phyloP scores from a whole-genome alignment of 768 basidiomycete species.

The Leccinum arenicola region DNA sequence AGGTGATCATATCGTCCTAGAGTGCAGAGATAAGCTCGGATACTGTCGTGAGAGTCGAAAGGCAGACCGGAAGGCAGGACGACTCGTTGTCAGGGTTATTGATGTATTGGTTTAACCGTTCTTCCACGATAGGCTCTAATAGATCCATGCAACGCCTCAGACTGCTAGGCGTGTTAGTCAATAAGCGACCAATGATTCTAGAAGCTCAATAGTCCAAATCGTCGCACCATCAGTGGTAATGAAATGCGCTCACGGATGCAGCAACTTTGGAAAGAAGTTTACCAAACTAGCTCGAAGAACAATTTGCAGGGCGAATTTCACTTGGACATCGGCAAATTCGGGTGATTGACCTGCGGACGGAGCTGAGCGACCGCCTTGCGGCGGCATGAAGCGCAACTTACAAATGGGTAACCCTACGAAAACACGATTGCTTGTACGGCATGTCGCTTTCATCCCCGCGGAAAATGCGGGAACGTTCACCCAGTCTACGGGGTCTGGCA shows the following conservation, averaged over 20 bases:
- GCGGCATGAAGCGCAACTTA: conserved; percentile 18
- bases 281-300: conserved; percentile 31
- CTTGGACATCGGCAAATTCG: conserved; percentile 34
- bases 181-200: conserved; percentile 32
- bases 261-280: conserved; percentile 33
- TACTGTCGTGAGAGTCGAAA: not conserved
- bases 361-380: conserved; percentile 8
- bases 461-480: conserved; percentile 24
- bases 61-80: conserved; percentile 33
- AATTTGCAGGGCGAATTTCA: conserved; percentile 35
- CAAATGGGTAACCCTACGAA: conserved; percentile 40
- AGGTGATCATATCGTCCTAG: conserved; percentile 40
- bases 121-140: conserved; percentile 32
- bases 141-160: conserved; percentile 28
- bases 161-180: conserved; percentile 33
- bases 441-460: conserved; percentile 31
- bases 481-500: conserved; percentile 27
- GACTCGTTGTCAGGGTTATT: conserved; percentile 19
- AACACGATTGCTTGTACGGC: conserved; percentile 39
- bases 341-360: conserved; percentile 32
- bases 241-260: conserved; percentile 31
- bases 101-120: conserved; percentile 30
- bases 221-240: conserved; percentile 4
- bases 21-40: conserved; percentile 4
- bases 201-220: conserved; percentile 15